Conservation (phyloP, 768 basidiomycete species). For the Serendipita sp. region DNA sequence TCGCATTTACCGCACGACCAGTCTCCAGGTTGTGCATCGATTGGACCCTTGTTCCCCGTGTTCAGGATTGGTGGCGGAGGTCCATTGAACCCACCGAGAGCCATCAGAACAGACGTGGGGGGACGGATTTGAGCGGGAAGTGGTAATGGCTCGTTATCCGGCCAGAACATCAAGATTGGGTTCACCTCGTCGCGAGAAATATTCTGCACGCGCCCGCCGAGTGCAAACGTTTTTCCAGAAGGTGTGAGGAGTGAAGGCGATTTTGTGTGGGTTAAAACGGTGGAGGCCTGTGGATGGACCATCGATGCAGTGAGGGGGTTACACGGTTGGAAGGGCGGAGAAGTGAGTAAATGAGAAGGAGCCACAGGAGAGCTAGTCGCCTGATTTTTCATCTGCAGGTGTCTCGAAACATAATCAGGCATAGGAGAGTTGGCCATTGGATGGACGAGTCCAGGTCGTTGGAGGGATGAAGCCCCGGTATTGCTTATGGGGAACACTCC, state of each 20-base stretch:
- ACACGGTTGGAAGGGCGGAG: slow-evolving; percentile 13
- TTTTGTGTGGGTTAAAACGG: slow-evolving; percentile 19
- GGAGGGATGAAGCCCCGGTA: too few relatives aligned
- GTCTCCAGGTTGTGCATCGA: slow-evolving; percentile 61
- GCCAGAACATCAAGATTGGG: slow-evolving; percentile 82
- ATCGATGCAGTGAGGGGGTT: slow-evolving; percentile 9
- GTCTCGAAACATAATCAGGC: not conserved
- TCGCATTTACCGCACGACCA: slow-evolving; percentile 76
- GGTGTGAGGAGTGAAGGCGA: slow-evolving; percentile 48
- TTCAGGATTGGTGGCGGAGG: slow-evolving; percentile 70
- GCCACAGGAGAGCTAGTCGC: not conserved
- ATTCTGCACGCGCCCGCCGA: slow-evolving; percentile 67
- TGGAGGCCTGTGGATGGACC: not conserved
- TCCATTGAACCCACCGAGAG: not conserved
- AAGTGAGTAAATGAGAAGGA: slow-evolving; percentile 7
- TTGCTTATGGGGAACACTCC: too few relatives aligned
- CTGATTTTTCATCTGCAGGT: not conserved
- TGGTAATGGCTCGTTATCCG: slow-evolving; percentile 73
- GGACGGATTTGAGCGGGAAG: slow-evolving; percentile 55
- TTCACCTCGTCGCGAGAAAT: slow-evolving; percentile 52
- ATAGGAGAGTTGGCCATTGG: not conserved
- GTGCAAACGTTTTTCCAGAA: slow-evolving; percentile 59
- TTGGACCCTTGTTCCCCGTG: slow-evolving; percentile 76
- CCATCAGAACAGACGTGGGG: slow-evolving; percentile 5
- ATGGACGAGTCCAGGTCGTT: not conserved